phyloP scores from a whole-genome alignment of 176 grass and related monocot species.

The Carex kokanica region DNA sequence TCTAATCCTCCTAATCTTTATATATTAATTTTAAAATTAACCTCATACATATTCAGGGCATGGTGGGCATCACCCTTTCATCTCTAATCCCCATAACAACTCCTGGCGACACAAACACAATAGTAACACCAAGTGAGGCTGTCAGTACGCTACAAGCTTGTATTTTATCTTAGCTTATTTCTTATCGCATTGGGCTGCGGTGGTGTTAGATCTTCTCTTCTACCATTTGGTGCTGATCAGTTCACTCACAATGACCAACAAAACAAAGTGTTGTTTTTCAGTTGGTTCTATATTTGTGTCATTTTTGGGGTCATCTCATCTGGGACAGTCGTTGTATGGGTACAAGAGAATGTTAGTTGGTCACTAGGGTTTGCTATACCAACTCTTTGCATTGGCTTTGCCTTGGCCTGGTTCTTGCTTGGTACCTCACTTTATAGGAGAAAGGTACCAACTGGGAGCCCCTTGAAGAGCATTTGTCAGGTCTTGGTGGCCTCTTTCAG shows the following conservation, averaged over 20 bases:
- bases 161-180: constrained; percentile 65
- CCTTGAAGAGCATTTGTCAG: constrained; percentile 58
- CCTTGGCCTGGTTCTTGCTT: constrained; percentile 47
- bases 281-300: too few species aligned
- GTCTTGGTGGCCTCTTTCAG: constrained; percentile 55
- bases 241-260: constrained; percentile 54
- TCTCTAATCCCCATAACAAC: constrained; percentile 35
- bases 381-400: constrained; percentile 49
- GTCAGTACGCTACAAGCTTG: constrained; percentile 26
- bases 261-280: constrained; percentile 52
- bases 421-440: constrained; percentile 48
- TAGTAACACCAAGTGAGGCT: constrained; percentile 17
- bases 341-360: constrained; percentile 83
- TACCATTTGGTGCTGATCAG: constrained; percentile 75
- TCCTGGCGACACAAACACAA: background rate
- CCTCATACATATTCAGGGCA: constrained; percentile 39
- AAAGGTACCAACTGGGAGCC: constrained; percentile 42
- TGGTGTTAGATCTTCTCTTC: constrained; percentile 59
- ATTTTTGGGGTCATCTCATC: constrained; percentile 72
- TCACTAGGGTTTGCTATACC: constrained; percentile 71
- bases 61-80: constrained; percentile 44
- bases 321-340: constrained; percentile 67
- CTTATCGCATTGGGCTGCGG: constrained; percentile 69
- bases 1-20: background rate
- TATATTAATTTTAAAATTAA: background rate